Evolutionary conservation across 257 asterid genomes (phyloP).

Genomic region (Buddleja alternifolia): DNA sequence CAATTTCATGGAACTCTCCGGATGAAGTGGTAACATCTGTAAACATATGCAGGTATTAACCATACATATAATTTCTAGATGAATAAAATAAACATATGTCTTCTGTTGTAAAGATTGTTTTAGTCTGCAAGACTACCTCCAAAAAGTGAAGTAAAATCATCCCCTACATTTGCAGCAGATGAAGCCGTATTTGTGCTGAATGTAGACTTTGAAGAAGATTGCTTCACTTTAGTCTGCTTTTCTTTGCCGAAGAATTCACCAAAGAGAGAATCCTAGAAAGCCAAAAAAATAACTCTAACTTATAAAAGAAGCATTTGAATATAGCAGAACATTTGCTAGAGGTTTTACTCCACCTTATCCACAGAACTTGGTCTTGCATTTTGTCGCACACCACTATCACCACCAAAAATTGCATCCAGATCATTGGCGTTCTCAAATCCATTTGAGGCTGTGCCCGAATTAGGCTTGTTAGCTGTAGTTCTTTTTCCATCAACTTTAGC

Average conservation of each 20-base stretch:
- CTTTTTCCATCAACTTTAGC: constrained; percentile 32
- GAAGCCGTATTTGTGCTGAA: constrained; percentile 39
- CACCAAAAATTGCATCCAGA: constrained; percentile 54
- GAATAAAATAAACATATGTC: not conserved
- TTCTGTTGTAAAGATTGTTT: constrained; percentile 7
- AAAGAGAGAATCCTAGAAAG: constrained; percentile 58
- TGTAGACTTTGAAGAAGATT: constrained; percentile 36
- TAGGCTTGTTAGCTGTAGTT: constrained; percentile 32
- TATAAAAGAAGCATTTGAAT: constrained; percentile 14
- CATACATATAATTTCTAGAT: not conserved
- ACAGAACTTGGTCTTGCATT: constrained; percentile 41
- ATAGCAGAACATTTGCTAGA: constrained; percentile 15
- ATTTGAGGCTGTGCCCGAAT: constrained; percentile 29
- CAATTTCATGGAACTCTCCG: constrained; percentile 70
- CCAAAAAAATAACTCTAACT: constrained; percentile 21
- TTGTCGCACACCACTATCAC: constrained; percentile 28
- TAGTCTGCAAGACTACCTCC: constrained; percentile 57
- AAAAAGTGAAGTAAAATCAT: constrained; percentile 57
- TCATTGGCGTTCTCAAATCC: constrained; percentile 36
- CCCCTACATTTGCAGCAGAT: constrained; percentile 38
- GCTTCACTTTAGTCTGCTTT: constrained; percentile 47
- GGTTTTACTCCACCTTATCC: constrained; percentile 53
- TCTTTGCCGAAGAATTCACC: constrained; percentile 50
- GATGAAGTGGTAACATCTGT: constrained; percentile 71
- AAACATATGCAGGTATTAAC: constrained; percentile 10